phyloP scores from a whole-genome alignment of 176 grass and related monocot genomes.

The Phoenix dactylifera region DNA sequence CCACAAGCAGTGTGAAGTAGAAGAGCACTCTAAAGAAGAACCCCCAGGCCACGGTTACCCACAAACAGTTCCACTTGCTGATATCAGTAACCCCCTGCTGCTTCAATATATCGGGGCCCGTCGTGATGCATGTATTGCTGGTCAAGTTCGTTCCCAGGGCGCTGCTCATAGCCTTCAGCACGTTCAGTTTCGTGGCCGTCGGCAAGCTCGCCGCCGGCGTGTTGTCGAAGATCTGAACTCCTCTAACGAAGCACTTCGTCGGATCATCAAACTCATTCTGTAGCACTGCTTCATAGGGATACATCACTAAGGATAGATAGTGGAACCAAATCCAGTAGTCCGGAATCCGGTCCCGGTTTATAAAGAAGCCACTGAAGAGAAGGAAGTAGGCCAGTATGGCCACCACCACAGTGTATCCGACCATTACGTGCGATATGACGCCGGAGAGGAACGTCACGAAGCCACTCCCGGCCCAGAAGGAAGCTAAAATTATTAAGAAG shows the following conservation, averaged over 20 bases:
- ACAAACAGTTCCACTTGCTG: conserved; percentile 78
- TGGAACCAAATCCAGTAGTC: conserved; percentile 96
- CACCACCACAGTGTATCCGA: conserved; percentile 76
- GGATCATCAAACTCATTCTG: conserved; percentile 78
- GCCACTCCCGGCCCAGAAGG: conserved; percentile 80
- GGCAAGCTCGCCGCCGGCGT: conserved; percentile 54
- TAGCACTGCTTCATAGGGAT: conserved; percentile 74
- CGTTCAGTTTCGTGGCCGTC: conserved; percentile 31
- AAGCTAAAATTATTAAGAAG: conserved; percentile 55
- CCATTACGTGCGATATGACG: conserved; percentile 77
- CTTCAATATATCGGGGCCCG: conserved; percentile 40
- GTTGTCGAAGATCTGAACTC: conserved; percentile 78
- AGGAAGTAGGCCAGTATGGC: conserved; percentile 89
- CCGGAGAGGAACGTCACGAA: conserved; percentile 96
- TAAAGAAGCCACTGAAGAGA: conserved; percentile 94
- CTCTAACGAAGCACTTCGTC: conserved; percentile 62
- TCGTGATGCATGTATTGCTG: conserved; percentile 46
- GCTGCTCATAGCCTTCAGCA: conserved; percentile 51
- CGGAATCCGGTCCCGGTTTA: conserved; percentile 78
- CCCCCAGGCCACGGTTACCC: conserved; percentile 62
- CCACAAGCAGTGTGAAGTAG: conserved; percentile 80
- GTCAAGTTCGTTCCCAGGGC: conserved; percentile 42
- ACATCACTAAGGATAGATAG: conserved; percentile 87
- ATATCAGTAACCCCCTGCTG: conserved; percentile 58
- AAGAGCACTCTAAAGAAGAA: conserved; percentile 82